Conservation (phyloP, 2,329 filamentous ascomycete genomes). For the Macrophomina phaseolina region DNA sequence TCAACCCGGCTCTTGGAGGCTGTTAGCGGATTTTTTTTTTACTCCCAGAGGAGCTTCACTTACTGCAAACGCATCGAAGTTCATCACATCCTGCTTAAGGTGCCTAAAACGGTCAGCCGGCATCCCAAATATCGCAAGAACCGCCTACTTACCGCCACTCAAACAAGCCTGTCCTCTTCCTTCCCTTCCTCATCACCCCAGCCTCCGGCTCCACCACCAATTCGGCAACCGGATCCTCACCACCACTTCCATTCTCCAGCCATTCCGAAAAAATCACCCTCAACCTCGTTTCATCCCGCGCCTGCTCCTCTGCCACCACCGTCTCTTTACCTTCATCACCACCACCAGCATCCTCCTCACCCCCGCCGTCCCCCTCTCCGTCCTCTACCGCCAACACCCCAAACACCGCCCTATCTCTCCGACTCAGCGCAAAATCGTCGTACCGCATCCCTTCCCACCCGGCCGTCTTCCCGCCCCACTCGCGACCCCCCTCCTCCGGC, state of each 20-base stretch:
- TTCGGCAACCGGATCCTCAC: slow-evolving; percentile 19
- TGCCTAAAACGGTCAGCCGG: background rate
- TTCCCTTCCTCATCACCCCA: background rate
- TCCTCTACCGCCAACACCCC: background rate
- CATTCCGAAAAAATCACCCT: background rate
- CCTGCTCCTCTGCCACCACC: too few relatives aligned
- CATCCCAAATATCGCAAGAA: background rate
- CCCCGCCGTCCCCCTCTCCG: background rate
- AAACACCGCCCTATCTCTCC: slow-evolving; percentile 2
- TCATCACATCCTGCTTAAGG: slow-evolving; percentile 18
- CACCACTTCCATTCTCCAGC: slow-evolving; percentile 17
- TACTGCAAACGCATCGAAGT: background rate
- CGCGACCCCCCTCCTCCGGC: background rate
- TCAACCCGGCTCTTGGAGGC: background rate
- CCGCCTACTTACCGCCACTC: slow-evolving; percentile 1
- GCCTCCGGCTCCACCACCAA: background rate
- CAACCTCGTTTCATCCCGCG: background rate
- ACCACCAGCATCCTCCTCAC: background rate
- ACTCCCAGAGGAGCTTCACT: background rate
- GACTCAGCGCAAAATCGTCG: background rate
- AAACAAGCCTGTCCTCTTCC: background rate
- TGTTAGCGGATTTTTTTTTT: background rate
- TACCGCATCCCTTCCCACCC: slow-evolving; percentile 8
- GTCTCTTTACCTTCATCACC: too few relatives aligned
- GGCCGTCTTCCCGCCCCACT: background rate